phyloP scores from a whole-genome alignment of 2,329 filamentous ascomycete genomes.

The Fusarium sterilihyphosum region DNA sequence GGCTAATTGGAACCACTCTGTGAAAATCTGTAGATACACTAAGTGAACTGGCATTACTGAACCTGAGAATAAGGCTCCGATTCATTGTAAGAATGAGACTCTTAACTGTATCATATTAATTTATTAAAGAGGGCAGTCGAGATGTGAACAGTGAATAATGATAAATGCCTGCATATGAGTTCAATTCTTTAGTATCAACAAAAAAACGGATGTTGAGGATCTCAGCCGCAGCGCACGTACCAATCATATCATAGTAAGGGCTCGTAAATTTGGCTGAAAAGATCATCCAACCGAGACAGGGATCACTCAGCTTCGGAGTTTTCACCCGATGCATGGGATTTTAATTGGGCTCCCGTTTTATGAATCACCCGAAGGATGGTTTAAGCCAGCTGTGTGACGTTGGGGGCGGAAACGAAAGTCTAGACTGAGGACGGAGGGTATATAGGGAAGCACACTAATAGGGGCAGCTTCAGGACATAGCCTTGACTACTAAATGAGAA shows the following conservation, averaged over 20 bases:
- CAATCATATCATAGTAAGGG: neutral
- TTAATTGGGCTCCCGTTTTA: neutral
- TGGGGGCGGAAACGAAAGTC: neutral
- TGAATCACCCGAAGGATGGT: neutral
- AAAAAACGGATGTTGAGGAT: too few relatives aligned
- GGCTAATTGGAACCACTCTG: neutral
- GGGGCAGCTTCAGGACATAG: neutral
- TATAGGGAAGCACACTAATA: neutral
- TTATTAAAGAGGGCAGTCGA: too few relatives aligned
- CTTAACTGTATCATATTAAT: neutral
- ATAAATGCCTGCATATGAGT: too few relatives aligned
- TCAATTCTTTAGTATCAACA: too few relatives aligned
- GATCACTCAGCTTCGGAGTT: neutral
- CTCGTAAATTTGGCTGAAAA: neutral
- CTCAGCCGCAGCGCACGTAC: neutral
- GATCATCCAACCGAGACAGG: neutral
- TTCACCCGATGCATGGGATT: rapidly evolving
- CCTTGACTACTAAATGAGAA: neutral
- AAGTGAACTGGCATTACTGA: neutral
- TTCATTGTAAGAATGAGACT: neutral
- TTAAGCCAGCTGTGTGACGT: neutral
- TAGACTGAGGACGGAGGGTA: too few relatives aligned
- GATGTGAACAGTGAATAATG: too few relatives aligned
- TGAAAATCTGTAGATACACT: rapidly evolving
- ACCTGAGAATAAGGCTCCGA: too few relatives aligned